A percentile compares a stretch with the other conserved stretches of the same genome.
Evolutionary conservation across 75 land plant genomes (phyloP).

Genomic region (Pinus tabuliformis): DNA sequence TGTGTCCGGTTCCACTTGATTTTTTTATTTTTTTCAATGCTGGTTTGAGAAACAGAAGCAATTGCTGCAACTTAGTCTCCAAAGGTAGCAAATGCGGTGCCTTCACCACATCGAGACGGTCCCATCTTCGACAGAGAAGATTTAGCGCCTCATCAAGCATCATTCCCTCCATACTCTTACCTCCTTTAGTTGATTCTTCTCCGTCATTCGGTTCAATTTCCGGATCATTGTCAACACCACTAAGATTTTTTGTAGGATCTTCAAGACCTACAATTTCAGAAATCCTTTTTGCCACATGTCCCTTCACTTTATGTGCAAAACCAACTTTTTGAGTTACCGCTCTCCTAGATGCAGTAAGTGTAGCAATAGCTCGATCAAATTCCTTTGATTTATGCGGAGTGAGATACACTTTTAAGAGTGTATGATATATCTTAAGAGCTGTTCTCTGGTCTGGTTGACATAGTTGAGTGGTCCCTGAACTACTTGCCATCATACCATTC

Average conservation of each 20-base stretch:
- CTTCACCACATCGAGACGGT: conserved; percentile 85
- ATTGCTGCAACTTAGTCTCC: conserved; percentile 80
- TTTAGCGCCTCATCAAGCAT: no score
- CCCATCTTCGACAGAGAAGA: no score
- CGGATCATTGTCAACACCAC: conserved; percentile 7
- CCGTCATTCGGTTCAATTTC: conserved; percentile 83
- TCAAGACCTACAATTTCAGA: conserved; percentile 83
- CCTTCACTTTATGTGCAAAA: conserved; percentile 35
- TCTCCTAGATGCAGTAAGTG: no score
- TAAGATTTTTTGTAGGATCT: conserved; percentile 27
- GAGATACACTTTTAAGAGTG: conserved; percentile 85
- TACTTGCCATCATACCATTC: not conserved
- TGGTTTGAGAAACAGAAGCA: conserved; percentile 85
- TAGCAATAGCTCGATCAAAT: no score
- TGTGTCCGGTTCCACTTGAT: conserved; percentile 77
- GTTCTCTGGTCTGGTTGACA: conserved; percentile 35
- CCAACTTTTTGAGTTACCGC: no score
- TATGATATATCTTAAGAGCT: conserved; percentile 65
- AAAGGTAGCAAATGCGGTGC: conserved; percentile 79
- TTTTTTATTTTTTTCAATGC: conserved; percentile 68
- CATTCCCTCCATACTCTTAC: no score
- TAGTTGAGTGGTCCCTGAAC: not conserved
- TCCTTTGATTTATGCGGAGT: conserved; percentile 59
- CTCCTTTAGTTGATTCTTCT: conserved; percentile 22
- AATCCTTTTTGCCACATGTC: conserved; percentile 50